phyloP scores from a whole-genome alignment of 2,329 filamentous ascomycete genomes.

The Simplicillium aogashimaense region DNA sequence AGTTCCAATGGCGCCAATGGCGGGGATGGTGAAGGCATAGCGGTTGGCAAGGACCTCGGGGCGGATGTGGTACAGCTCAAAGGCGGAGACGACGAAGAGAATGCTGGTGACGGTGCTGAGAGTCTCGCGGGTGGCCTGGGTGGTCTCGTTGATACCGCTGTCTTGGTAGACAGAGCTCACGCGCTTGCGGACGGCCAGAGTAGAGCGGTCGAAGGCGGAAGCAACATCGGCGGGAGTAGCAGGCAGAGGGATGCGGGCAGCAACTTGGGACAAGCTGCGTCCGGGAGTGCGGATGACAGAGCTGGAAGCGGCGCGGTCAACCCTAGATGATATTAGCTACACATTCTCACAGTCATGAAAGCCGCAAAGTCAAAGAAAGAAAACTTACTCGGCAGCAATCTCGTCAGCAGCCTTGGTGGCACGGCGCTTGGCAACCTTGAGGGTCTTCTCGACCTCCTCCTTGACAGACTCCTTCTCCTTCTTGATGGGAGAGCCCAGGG shows the following conservation, averaged over 20 bases:
- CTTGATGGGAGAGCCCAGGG: constrained; percentile 52
- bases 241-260: constrained; percentile 59
- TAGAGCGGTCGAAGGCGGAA: constrained; percentile 63
- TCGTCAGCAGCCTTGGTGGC: constrained; percentile 35
- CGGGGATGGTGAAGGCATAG: constrained; percentile 64
- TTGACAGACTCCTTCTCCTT: constrained; percentile 32
- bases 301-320: constrained; percentile 22
- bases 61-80: constrained; percentile 64
- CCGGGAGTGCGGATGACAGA: constrained; percentile 39
- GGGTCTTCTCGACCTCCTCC: constrained; percentile 24
- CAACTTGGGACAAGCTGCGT: constrained; percentile 42
- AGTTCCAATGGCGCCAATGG: constrained; percentile 43
- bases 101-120: constrained; percentile 66
- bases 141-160: constrained; percentile 56
- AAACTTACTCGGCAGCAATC: constrained; percentile 33
- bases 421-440: constrained; percentile 37
- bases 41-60: constrained; percentile 60
- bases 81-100: constrained; percentile 53
- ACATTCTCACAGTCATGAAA: neutral
- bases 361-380: neutral
- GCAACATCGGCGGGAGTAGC: constrained; percentile 73
- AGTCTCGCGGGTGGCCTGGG: constrained; percentile 55
- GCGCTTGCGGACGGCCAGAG: constrained; percentile 55
- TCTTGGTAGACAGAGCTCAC: constrained; percentile 54
- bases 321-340: neutral